Conservation (phyloP, 108 stramenopile genomes). For the Cylindrotheca closterium region DNA sequence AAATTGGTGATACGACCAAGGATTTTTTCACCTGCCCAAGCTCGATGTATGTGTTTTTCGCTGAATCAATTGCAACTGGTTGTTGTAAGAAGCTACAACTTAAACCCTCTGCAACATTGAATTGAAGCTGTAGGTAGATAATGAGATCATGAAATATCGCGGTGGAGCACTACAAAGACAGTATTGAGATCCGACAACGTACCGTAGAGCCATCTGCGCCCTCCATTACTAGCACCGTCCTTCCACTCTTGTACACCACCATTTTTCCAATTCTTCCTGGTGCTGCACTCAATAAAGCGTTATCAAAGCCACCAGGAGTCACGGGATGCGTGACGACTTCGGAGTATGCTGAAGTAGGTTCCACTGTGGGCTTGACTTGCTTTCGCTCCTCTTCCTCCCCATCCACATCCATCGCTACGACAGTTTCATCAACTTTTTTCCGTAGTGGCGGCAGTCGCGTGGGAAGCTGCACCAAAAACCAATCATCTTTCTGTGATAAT, state of each 20-base stretch:
- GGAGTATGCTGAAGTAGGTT: slow-evolving; percentile 12
- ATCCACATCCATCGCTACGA: slow-evolving; percentile 4
- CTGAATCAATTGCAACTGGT: slow-evolving; percentile 72
- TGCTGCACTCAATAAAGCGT: slow-evolving; percentile 49
- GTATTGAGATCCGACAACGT: slow-evolving; percentile 11
- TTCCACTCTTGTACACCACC: slow-evolving; percentile 78
- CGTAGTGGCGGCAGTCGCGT: slow-evolving; percentile 52
- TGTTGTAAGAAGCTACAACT: slow-evolving; percentile 80
- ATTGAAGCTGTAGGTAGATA: slow-evolving; percentile 36
- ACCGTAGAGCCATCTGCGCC: slow-evolving; percentile 58
- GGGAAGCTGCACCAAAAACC: slow-evolving; percentile 65
- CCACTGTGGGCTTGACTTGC: slow-evolving; percentile 6
- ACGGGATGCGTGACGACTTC: slow-evolving; percentile 42
- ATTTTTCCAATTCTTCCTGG: slow-evolving; percentile 78
- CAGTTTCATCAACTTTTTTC: slow-evolving; percentile 2
- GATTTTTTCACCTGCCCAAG: slow-evolving; percentile 77
- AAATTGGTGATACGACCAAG: slow-evolving; percentile 77
- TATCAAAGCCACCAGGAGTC: slow-evolving; percentile 47
- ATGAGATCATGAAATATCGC: slow-evolving; percentile 1
- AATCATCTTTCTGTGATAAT: slow-evolving; percentile 35
- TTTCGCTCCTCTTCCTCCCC: not conserved
- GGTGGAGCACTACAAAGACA: not conserved
- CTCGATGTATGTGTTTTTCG: slow-evolving; percentile 46
- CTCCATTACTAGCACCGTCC: slow-evolving; percentile 69
- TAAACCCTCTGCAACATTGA: slow-evolving; percentile 80